Evolutionary conservation across 345 rosid species (phyloP).

Genomic region (Syzygium aqueum): DNA sequence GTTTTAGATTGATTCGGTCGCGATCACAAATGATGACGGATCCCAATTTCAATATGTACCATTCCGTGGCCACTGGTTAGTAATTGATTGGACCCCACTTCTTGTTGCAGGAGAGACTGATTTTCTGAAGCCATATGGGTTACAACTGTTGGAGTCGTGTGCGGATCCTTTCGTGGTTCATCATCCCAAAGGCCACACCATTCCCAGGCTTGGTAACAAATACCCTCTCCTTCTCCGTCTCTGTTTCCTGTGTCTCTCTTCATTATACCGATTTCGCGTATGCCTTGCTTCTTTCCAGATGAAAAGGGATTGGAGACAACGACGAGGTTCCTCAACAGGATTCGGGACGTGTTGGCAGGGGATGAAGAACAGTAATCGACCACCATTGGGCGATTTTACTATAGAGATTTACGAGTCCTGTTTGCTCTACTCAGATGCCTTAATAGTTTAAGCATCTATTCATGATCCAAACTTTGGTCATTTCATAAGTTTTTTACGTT

Average conservation of each 20-base stretch:
- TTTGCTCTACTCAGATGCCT: neutral
- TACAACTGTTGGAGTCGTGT: constrained; percentile 37
- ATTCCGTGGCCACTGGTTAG: neutral
- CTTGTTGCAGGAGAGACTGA: constrained; percentile 66
- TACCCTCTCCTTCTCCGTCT: neutral
- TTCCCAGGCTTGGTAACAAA: constrained; percentile 65
- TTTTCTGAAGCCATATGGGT: constrained; percentile 64
- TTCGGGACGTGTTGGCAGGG: constrained; percentile 19
- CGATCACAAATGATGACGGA: neutral
- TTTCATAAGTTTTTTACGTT: neutral
- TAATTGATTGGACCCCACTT: neutral
- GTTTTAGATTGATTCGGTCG: neutral
- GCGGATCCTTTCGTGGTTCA: constrained; percentile 49
- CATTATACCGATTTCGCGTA: neutral
- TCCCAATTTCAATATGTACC: neutral
- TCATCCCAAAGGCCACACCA: constrained; percentile 94
- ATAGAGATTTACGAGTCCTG: neutral
- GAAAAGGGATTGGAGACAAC: constrained; percentile 40
- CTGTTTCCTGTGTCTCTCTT: neutral
- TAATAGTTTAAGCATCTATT: neutral
- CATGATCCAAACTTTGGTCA: neutral
- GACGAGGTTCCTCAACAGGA: constrained; percentile 34
- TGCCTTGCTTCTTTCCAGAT: constrained; percentile 28
- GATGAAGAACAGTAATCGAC: constrained; percentile 2
- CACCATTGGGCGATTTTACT: neutral